These are phyloP conservation scores for Porphyra umbilicalis DNA, from an alignment of 31 red algal genomes.

Conservation along the genomic window DNA sequence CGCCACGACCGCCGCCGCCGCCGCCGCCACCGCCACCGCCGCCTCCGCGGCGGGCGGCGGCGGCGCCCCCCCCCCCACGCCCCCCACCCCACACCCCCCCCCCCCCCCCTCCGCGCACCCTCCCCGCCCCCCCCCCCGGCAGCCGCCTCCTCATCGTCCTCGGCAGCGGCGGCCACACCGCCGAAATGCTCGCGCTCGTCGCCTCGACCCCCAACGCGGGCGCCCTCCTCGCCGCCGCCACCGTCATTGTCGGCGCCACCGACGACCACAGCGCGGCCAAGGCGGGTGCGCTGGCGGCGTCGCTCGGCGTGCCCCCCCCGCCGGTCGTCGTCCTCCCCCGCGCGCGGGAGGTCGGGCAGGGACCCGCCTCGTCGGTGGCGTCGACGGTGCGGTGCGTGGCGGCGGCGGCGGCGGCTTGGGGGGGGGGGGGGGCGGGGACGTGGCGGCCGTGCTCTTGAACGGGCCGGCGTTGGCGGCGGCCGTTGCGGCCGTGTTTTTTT, in stretches of 20 bases:
- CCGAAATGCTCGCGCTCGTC: constrained; percentile 68
- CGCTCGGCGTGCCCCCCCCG: not conserved
- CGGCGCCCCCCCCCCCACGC: not conserved
- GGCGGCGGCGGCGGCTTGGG: constrained; percentile 9
- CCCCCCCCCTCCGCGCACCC: not conserved
- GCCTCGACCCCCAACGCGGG: not conserved
- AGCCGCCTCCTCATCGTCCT: constrained; percentile 41
- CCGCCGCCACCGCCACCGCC: not conserved
- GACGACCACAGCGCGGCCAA: constrained; percentile 32
- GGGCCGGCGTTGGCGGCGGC: constrained; percentile 39
- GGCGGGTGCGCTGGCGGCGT: not conserved
- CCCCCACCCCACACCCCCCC: not conserved
- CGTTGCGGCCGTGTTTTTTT: constrained; percentile 7
- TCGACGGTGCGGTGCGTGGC: constrained; percentile 2
- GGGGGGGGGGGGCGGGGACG: not conserved
- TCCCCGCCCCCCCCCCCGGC: not conserved
- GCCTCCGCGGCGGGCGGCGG: too few species aligned
- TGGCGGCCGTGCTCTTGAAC: constrained; percentile 27
- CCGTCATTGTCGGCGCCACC: constrained; percentile 24
- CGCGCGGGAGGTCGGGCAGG: constrained; percentile 59
- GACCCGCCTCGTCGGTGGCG: constrained; percentile 6
- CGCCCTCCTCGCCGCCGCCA: not conserved
- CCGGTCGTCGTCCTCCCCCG: constrained; percentile 28
- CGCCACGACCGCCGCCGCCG: not conserved
- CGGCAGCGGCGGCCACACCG: constrained; percentile 80